Evolutionary conservation across 495 filamentous ascomycete genomes (phyloP).

Genomic region (Tuber indicum): DNA sequence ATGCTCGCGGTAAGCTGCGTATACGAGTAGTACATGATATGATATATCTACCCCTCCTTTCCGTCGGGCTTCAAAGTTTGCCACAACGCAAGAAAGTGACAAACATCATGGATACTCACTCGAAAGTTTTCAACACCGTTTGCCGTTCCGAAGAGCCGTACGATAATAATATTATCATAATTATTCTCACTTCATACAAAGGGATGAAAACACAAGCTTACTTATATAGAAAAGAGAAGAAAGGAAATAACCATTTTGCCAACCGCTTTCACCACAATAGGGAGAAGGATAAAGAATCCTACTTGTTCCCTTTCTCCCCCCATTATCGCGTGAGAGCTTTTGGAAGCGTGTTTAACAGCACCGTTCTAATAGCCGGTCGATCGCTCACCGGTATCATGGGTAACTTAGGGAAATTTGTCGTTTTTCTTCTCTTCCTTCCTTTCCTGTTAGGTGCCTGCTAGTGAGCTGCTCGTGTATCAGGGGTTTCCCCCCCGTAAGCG

Average conservation of each 20-base stretch:
- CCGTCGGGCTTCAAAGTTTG: background rate
- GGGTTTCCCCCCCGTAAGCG: no score
- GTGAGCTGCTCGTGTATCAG: background rate
- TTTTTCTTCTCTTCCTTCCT: background rate
- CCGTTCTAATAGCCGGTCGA: background rate
- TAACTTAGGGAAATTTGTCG: no score
- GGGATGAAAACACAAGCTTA: no score
- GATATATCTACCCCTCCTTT: background rate
- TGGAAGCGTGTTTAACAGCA: background rate
- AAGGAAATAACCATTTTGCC: no score
- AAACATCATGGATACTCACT: background rate
- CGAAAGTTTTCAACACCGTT: background rate
- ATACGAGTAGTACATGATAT: background rate
- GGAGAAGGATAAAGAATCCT: no score
- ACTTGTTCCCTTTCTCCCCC: no score
- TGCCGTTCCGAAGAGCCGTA: no score
- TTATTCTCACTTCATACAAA: no score
- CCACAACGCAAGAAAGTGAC: background rate
- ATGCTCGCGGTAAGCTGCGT: background rate
- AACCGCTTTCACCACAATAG: no score
- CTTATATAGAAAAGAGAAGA: no score
- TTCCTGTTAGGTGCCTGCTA: background rate
- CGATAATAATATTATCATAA: no score
- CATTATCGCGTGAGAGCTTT: no score
- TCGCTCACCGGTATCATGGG: background rate